phyloP scores from a whole-genome alignment of 148 eudicot genomes.

The Agrostemma githago region DNA sequence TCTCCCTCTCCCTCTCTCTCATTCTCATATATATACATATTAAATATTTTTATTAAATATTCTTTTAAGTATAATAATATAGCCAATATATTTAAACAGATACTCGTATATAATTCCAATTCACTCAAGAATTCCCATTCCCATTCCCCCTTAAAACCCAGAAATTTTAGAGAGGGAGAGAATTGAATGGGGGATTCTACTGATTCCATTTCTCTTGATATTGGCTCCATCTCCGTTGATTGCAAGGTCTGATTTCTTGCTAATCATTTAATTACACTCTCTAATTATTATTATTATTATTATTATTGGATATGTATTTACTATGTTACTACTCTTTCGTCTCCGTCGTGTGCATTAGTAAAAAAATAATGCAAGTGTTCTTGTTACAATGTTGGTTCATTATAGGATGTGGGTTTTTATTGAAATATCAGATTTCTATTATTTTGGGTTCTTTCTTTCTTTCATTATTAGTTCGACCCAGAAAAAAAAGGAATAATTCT shows the following conservation, averaged over 20 bases:
- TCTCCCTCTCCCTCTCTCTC: neutral
- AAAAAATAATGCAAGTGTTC: neutral
- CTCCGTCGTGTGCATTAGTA: conserved; percentile 9
- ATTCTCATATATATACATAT: neutral
- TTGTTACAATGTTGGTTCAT: neutral
- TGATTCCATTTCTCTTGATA: conserved; percentile 58
- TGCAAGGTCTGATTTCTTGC: conserved; percentile 40
- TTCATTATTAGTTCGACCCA: no score
- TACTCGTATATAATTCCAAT: conserved; percentile 18
- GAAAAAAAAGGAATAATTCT: no score
- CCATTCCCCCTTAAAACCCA: conserved; percentile 4
- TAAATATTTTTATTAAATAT: neutral
- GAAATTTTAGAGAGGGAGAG: conserved; percentile 8
- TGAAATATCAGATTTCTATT: no score
- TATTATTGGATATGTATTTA: no score
- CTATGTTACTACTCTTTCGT: neutral
- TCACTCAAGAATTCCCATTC: conserved; percentile 17
- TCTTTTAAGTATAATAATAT: neutral
- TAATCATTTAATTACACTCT: neutral
- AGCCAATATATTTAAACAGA: conserved; percentile 5
- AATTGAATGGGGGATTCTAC: conserved; percentile 51
- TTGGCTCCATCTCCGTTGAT: conserved; percentile 49
- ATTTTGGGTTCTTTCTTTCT: no score
- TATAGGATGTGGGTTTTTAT: neutral
- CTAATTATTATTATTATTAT: neutral